Evolutionary conservation across 1,284 basidiomycete species (phyloP).

Genomic region (Trichosporon sp.): DNA sequence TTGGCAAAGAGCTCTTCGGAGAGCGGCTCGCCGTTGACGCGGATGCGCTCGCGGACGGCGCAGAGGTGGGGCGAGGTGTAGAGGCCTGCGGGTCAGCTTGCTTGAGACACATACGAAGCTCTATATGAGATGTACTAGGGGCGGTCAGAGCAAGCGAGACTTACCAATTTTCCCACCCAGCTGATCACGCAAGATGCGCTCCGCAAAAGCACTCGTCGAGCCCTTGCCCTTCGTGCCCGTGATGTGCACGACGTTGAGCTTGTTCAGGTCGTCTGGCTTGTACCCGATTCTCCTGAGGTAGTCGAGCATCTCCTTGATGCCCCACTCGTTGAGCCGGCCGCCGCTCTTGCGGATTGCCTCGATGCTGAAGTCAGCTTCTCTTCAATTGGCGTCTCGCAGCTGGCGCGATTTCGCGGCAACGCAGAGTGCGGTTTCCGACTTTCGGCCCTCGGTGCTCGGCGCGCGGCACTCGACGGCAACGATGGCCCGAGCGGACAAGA

Average conservation of each 20-base stretch:
- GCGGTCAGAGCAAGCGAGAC: too few relatives aligned
- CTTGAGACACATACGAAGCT: too few relatives aligned
- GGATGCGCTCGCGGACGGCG: slow-evolving; percentile 90
- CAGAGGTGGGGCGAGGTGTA: slow-evolving; percentile 98
- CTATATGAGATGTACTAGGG: too few relatives aligned
- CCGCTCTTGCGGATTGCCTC: slow-evolving; percentile 77
- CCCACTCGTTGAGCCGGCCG: slow-evolving; percentile 61
- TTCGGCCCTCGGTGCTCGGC: neutral
- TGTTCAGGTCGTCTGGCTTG: slow-evolving; percentile 74
- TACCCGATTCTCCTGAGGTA: slow-evolving; percentile 86
- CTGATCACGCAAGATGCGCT: slow-evolving; percentile 47
- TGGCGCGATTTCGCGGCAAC: too few relatives aligned
- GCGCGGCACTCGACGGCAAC: neutral
- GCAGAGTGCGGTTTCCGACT: too few relatives aligned
- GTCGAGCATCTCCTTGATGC: slow-evolving; percentile 84
- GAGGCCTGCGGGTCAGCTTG: slow-evolving; percentile 56
- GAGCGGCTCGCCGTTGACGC: slow-evolving; percentile 84
- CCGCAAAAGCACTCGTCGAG: slow-evolving; percentile 87
- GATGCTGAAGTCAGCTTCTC: slow-evolving; percentile 48
- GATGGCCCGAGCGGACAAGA: neutral
- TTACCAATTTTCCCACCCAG: slow-evolving; percentile 36
- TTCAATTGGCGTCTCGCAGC: too few relatives aligned
- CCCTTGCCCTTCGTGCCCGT: slow-evolving; percentile 99
- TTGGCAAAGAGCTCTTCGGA: slow-evolving; percentile 81
- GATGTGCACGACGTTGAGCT: slow-evolving; percentile 89